Evolutionary conservation across 352 stramenopile species (phyloP), one percentile per base, ranked within the genome.

Genomic region (Pythium phragmitis): DNA sequence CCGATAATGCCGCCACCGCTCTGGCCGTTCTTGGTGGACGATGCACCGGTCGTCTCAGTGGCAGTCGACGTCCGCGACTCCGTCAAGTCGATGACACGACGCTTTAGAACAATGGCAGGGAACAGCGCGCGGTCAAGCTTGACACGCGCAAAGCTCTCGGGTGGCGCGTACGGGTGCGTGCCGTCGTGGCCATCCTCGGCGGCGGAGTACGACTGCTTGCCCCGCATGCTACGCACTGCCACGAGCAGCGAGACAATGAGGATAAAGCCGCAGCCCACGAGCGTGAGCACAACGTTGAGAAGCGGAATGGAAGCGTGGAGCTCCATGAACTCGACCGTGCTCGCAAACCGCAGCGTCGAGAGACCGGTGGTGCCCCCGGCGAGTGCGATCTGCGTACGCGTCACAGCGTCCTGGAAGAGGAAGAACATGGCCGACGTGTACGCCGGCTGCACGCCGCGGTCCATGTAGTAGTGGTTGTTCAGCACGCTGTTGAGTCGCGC

Each of bases 361-460:
- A 63, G 42, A 5, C 26, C 21, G 23, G 14, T n/a, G 6, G 3
- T 17, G 45, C 51, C 33, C 1, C 26, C 19, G 2, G 17, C 23
- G 21, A 67, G 42, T 13, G 49, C 42, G 33, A 67, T 47, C 41
- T 58, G 46, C 12, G 26, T 46, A 6, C 41, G 51, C 28, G 33
- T 46, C 7, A 71, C 75, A 3, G 70, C 76, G 43, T 85, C 75
- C 62, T 88, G 79, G 54, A 88, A 84, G 4, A 86, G 64, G 60
- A 85, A 81, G 60, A 81, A 85, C 19, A 86, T 59, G 8, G 67
- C 76, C 0, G 74, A 63, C 0, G 78, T 84, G 65, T 86, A 88
- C 16, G 70, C 65, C 19, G 80, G 74, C 43, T 88, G 79, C 17
- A 86, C 28, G 1, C 76, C 75, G 23, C 47, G 64, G 23, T 77